Percentiles rank a stretch among this genome's conserved stretches.
phyloP scores from a whole-genome alignment of 495 filamentous ascomycete species.

The Podospora pseudopauciseta region DNA sequence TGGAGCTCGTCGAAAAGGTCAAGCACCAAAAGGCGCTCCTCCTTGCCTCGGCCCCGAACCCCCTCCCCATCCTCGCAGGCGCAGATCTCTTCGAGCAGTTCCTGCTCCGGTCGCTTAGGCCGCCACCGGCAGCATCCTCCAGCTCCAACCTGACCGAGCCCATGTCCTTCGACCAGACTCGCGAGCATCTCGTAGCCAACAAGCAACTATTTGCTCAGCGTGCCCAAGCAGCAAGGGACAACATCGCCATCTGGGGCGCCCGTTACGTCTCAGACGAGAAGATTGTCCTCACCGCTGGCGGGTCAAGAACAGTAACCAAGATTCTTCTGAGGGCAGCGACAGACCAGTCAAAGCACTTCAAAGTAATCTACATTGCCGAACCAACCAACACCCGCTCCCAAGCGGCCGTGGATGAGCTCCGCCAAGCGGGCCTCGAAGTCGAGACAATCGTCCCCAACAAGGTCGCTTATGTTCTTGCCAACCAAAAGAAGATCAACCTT shows the following conservation, averaged over 20 bases:
- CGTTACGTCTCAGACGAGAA: slow-evolving; percentile 71
- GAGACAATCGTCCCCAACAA: slow-evolving; percentile 74
- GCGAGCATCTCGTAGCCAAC: slow-evolving; percentile 78
- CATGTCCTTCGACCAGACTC: slow-evolving; percentile 74
- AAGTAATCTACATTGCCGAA: slow-evolving; percentile 80
- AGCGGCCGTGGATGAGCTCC: slow-evolving; percentile 61
- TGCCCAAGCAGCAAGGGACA: slow-evolving; percentile 78
- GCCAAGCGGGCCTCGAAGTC: slow-evolving; percentile 72
- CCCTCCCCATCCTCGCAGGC: slow-evolving; percentile 85
- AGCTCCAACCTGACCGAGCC: slow-evolving; percentile 51
- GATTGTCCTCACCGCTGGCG: slow-evolving; percentile 82
- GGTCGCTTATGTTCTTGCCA: slow-evolving; percentile 76
- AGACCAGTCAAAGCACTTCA: slow-evolving; percentile 56
- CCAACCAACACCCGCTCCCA: slow-evolving; percentile 42
- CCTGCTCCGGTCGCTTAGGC: slow-evolving; percentile 60
- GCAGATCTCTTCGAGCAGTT: slow-evolving; percentile 96
- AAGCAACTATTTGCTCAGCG: slow-evolving; percentile 77
- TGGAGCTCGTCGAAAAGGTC: slow-evolving; percentile 86
- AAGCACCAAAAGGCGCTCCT: slow-evolving; percentile 62
- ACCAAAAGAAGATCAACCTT: slow-evolving; percentile 62
- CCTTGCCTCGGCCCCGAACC: slow-evolving; percentile 72
- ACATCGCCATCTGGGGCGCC: slow-evolving; percentile 74
- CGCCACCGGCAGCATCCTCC: slow-evolving; percentile 39
- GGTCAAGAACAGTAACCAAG: slow-evolving; percentile 75
- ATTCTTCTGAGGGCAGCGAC: slow-evolving; percentile 71